Base-by-base conservation (phyloP, 2,329 filamentous ascomycete genomes). In the Dactylonectria estremocensis region DNA sequence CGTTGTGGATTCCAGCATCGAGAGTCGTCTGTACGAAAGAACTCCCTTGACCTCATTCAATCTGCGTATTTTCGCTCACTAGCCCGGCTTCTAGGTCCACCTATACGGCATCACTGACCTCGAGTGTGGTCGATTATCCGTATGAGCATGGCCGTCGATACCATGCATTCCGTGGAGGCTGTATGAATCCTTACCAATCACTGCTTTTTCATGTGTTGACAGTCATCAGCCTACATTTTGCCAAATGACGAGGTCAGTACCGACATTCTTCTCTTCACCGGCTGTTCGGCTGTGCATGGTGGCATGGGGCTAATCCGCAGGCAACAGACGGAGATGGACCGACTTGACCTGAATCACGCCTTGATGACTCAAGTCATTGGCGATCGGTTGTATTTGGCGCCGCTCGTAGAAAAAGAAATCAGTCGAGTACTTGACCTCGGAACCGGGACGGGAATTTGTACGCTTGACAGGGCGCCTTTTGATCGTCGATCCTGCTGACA, bases 371-470 rank as follows among this genome's bases (percentile, higher is more conserved):
- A 72, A 24, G 56, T 63, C 22, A 69, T 78, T 10, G 69, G 67
- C 2, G 75, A 78, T 35, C 55, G 53, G 22, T 22, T 64, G 16
- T 67, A 61, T 50, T 54, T 69, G 11, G 80, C 79, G 40, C 72
- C 82, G 10, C 67, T 79, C 10, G 54, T 43, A 8, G 20, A 20
- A n/a, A 72, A 74, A 8, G 76, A 74, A 20, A 73, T 76, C 3
- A 77, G 78, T 2, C 74, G 74, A 6, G 77, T 85, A 10, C 76
- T 85, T 1, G 83, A 85, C 57, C 76, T 85, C 11, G 83, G 83
- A 24, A 84, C 82, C 0, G 83, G 83, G 9, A 83, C 81, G 3
- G 83, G 83, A 4, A 81, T 83, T 37, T 84, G 83, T 75, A 65
- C 24, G 62, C 60, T 9, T 3, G 9, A 45, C 2, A 57, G 46